Evolutionary conservation across 2,329 filamentous ascomycete genomes (phyloP).

Genomic region (Penicillium sp.): DNA sequence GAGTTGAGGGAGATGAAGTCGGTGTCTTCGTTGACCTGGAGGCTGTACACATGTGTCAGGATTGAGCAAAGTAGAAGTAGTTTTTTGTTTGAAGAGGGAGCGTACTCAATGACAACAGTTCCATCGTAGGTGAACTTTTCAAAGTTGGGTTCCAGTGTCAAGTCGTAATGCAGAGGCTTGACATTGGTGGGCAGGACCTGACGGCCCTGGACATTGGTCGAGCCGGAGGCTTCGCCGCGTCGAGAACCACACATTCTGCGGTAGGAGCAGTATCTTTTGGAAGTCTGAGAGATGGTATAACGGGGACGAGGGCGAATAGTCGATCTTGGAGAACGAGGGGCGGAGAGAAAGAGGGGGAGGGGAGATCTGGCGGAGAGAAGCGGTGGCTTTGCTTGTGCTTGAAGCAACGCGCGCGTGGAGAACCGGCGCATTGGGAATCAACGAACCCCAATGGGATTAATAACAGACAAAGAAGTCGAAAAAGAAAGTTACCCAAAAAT

Average conservation of each 20-base stretch:
- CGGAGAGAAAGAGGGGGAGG: slow-evolving; percentile 25
- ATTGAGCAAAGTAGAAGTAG: not conserved
- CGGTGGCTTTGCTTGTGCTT: slow-evolving; percentile 35
- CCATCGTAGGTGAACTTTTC: slow-evolving; percentile 82
- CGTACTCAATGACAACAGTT: slow-evolving; percentile 72
- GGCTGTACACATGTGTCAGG: slow-evolving; percentile 37
- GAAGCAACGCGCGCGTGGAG: slow-evolving; percentile 34
- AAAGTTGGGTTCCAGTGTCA: slow-evolving; percentile 88
- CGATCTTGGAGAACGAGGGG: slow-evolving; percentile 22
- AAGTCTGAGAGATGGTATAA: slow-evolving; percentile 29
- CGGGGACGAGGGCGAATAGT: slow-evolving; percentile 20
- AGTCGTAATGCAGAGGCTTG: slow-evolving; percentile 83
- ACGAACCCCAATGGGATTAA: slow-evolving; percentile 12
- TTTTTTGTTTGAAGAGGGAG: not conserved
- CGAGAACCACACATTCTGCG: slow-evolving; percentile 69
- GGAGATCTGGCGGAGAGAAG: slow-evolving; percentile 28
- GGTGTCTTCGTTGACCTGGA: slow-evolving; percentile 80
- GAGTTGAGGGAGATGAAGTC: slow-evolving; percentile 83
- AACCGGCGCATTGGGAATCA: slow-evolving; percentile 31
- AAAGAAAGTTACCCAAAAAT: slow-evolving; percentile 9
- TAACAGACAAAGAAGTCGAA: not conserved
- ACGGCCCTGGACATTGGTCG: slow-evolving; percentile 61
- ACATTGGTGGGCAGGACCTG: slow-evolving; percentile 90
- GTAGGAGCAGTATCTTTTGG: slow-evolving; percentile 65
- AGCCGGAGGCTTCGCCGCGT: slow-evolving; percentile 51